These are phyloP conservation scores for Myxozyma udenii DNA, from an alignment of 805 yeast species.

Conservation along the genomic window DNA sequence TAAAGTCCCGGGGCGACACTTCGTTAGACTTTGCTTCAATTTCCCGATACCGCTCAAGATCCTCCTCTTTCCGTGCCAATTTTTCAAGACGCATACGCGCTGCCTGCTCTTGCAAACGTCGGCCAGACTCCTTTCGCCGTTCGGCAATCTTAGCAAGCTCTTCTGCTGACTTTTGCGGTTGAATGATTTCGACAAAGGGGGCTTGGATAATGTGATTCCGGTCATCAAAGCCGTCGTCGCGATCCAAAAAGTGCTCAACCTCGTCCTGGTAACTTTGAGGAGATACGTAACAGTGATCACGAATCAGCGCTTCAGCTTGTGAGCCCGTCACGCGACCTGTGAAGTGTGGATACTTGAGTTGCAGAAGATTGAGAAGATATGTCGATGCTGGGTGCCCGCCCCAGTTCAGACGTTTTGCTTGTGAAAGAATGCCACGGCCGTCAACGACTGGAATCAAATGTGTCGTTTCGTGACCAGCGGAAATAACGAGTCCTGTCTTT, in stretches of 20 bases:
- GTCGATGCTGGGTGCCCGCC: constrained; percentile 77
- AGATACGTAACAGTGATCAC: constrained; percentile 77
- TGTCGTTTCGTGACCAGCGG: constrained; percentile 79
- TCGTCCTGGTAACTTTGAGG: constrained; percentile 60
- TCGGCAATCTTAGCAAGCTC: constrained; percentile 75
- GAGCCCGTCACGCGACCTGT: constrained; percentile 65
- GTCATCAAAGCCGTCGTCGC: constrained; percentile 56
- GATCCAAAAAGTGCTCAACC: constrained; percentile 52
- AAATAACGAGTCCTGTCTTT: constrained; percentile 68
- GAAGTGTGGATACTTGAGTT: constrained; percentile 86
- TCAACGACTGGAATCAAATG: constrained; percentile 75
- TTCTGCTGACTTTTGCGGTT: constrained; percentile 75
- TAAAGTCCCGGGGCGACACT: constrained; percentile 53
- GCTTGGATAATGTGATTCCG: constrained; percentile 81
- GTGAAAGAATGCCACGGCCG: constrained; percentile 63
- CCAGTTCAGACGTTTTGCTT: constrained; percentile 81
- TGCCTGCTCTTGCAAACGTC: constrained; percentile 88
- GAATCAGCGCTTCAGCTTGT: constrained; percentile 66
- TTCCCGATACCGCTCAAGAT: constrained; percentile 65
- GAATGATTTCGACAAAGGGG: constrained; percentile 65
- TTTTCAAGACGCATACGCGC: constrained; percentile 79
- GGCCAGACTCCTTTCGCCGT: constrained; percentile 78
- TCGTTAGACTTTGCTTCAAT: constrained; percentile 39
- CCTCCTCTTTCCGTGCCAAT: constrained; percentile 74
- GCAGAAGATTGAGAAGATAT: constrained; percentile 59